Conservation (phyloP, 2,329 filamentous ascomycete genomes). For the Taxawa tesnikishii region DNA sequence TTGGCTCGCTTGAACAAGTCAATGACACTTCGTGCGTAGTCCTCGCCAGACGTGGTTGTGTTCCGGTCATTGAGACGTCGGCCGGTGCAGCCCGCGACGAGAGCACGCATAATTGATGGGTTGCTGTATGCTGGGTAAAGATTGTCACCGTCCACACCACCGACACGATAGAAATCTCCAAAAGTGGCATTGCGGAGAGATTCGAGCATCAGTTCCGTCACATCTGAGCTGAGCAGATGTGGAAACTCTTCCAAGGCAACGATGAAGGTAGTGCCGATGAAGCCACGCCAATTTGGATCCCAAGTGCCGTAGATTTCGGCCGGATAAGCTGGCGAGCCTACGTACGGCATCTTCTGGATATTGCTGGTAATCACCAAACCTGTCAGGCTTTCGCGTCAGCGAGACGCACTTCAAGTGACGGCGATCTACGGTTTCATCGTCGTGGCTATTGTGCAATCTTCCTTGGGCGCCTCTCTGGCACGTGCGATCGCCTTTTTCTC, state of each 20-base stretch:
- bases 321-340: constrained; percentile 40
- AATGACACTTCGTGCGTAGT: constrained; percentile 43
- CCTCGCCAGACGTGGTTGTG: constrained; percentile 46
- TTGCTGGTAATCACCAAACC: constrained; percentile 40
- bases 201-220: constrained; percentile 35
- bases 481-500: constrained; percentile 34
- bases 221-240: constrained; percentile 29
- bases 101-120: constrained; percentile 49
- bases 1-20: constrained; percentile 42
- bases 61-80: constrained; percentile 41
- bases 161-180: constrained; percentile 50
- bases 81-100: constrained; percentile 48
- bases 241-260: constrained; percentile 47
- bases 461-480: constrained; percentile 9
- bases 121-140: constrained; percentile 52
- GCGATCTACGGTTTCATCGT: constrained; percentile 10
- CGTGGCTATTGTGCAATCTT: constrained; percentile 9
- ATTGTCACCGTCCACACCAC: constrained; percentile 47
- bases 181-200: constrained; percentile 43
- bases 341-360: constrained; percentile 46
- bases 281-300: constrained; percentile 55
- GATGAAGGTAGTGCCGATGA: constrained; percentile 47
- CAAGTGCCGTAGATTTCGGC: constrained; percentile 42
- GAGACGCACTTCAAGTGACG: no score
- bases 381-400: no score